Evolutionary conservation across 495 filamentous ascomycete species (phyloP).

Genomic region (Mytilinidion resinicola): DNA sequence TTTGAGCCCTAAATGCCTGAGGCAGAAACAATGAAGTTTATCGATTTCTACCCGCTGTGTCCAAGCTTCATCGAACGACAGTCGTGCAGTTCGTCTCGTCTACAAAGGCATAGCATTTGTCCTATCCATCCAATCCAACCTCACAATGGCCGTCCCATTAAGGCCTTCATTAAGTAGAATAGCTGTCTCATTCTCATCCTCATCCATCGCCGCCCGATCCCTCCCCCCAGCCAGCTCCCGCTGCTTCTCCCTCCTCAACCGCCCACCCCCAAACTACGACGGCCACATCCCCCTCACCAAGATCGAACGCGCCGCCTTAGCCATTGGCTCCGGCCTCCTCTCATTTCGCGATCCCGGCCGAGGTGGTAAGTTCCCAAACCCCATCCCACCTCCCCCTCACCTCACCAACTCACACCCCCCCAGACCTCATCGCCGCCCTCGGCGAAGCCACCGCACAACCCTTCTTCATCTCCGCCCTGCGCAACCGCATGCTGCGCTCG

Average conservation of each 20-base stretch:
- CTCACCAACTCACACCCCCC: neutral
- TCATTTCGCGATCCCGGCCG: constrained; percentile 75
- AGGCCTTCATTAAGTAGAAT: neutral
- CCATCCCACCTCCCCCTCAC: neutral
- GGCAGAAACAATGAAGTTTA: no score
- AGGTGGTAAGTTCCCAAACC: constrained; percentile 47
- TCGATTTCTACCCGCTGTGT: neutral
- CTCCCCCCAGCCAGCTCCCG: constrained; percentile 21
- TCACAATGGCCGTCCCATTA: constrained; percentile 13
- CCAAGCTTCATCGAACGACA: neutral
- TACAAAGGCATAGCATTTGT: no score
- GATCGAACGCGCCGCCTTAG: constrained; percentile 68
- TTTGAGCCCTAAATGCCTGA: no score
- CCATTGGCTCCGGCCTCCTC: constrained; percentile 73
- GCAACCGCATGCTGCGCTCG: constrained; percentile 78
- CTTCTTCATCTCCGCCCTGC: constrained; percentile 90
- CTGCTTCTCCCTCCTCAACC: constrained; percentile 69
- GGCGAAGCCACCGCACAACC: constrained; percentile 92
- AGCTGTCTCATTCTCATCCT: neutral
- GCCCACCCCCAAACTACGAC: constrained; percentile 77
- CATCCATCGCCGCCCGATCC: neutral
- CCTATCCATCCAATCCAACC: neutral
- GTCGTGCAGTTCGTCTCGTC: no score
- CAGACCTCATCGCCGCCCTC: constrained; percentile 87
- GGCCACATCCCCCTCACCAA: constrained; percentile 84